Base-by-base conservation (phyloP, 257 asterid species). In the Gardenia jasminoides region DNA sequence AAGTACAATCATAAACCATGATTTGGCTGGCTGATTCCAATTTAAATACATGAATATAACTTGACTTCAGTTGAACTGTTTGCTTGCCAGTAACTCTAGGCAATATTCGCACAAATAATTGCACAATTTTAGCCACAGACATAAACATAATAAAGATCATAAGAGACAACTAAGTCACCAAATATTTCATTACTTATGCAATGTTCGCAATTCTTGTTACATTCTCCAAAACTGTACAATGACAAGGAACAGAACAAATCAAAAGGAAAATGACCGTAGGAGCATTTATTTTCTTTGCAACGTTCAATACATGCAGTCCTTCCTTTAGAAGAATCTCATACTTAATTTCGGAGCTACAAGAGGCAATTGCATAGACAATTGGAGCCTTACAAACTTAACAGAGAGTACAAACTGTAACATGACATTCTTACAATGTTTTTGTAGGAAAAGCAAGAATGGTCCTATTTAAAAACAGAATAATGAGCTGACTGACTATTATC, bases 371-470 rank as follows among this genome's bases (percentile, higher is more conserved):
- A 79, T 76, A 78, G 72, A 83, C 84, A 83, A 76, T 81, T 44
- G 82, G 67, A 78, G 67, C 66, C 67, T 74, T 76, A 77, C 52
- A 65, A 67, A 80, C 75, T 82, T 59, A 24, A 84, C 58, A 33
- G 66, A 78, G 81, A 85, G 75, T 91, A 87, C 87, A 89, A 70
- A 31, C 46, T 66, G 54, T 72, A 72, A 50, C 82, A 71, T 64
- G 80, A 52, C 77, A 77, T 79, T 80, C 88, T 88, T 88, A 92
- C 88, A 89, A 67, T 75, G 59, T 67, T 61, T n/a, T 71, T 62
- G 79, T 70, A n/a, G n/a, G n/a, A n/a, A n/a, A n/a, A n/a, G n/a
- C n/a, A n/a, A n/a, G 64, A 74, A 33, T 77, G 68, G 76, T 66
- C 86, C 83, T 82, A 80, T 70, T 67, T 1, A 76, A 70, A 65